Evolutionary conservation across 2,329 filamentous ascomycete genomes (phyloP), one percentile per base, ranked within the genome.

Genomic region (Chaetoscypha palmicola): DNA sequence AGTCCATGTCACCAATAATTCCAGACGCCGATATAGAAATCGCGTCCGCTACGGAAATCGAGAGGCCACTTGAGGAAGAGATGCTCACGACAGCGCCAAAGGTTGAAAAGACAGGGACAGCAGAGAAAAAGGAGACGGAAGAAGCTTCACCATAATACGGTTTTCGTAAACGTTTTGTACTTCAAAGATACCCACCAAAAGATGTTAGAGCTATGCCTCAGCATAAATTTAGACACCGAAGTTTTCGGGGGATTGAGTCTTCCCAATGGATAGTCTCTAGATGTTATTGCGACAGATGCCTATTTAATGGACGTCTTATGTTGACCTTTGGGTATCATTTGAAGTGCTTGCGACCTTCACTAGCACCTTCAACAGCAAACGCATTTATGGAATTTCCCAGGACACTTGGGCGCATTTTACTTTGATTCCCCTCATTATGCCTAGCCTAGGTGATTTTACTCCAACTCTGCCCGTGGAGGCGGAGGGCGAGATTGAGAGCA

Each of bases 131-230:
- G 37, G 37, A 43, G n/a, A n/a, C 10, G 22, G 31, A 36, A 36
- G 32, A 36, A 14, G 17, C 20, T 2, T 33, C 26, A 22, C 33
- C 4, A 35, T 36, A 11, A 36, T 19, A 23, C 28, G 8, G 21
- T 26, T 22, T 35, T 23, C 38, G 23, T 45, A 43, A 33, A 19
- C 28, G 31, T 49, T 32, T 49, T 43, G 22, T 41, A 36, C 36
- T 51, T n/a, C n/a, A n/a, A 49, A 44, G 43, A 51, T 51, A 49
- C 49, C 46, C 46, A 44, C 37, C 14, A 16, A 40, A 36, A 35
- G 42, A 31, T 33, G 14, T 23, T 17, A 21, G 23, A 12, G 3
- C 4, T 31, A 4, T 11, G 9, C 28, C 11, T 31, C 3, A 12
- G 14, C 4, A 10, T 20, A 16, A 20, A 17, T 10, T 17, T 17